Conservation (phyloP, 805 yeast species). For the Candida insectalens region DNA sequence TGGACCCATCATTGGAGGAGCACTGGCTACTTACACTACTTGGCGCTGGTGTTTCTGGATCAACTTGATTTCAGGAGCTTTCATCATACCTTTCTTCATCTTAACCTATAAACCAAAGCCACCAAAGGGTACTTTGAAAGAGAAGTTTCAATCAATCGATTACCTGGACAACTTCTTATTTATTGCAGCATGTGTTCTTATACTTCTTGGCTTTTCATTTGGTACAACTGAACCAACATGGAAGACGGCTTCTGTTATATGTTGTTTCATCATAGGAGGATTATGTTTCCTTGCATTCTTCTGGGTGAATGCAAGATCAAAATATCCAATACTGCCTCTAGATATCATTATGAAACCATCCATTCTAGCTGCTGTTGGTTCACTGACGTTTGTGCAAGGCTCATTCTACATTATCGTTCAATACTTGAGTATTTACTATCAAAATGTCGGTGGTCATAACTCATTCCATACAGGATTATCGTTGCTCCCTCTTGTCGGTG, state of each 20-base stretch:
- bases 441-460: conserved; percentile 31
- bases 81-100: conserved; percentile 12
- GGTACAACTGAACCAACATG: conserved; percentile 49
- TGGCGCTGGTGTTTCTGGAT: conserved; percentile 78
- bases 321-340: conserved; percentile 10
- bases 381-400: background rate
- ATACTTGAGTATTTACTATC: conserved; percentile 39
- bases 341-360: conserved; percentile 21
- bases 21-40: conserved; percentile 35
- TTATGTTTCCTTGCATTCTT: conserved; percentile 24
- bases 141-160: conserved; percentile 34
- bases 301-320: conserved; percentile 4
- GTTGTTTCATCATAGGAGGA: conserved; percentile 38
- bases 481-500: conserved; percentile 31
- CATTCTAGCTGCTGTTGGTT: conserved; percentile 18
- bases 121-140: conserved; percentile 8
- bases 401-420: conserved; percentile 25
- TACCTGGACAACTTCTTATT: conserved; percentile 36
- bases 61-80: conserved; percentile 60
- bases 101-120: conserved; percentile 4
- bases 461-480: conserved; percentile 38
- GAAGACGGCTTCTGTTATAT: conserved; percentile 44
- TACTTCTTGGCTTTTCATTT: conserved; percentile 43
- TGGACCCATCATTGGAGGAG: conserved; percentile 65
- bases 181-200: conserved; percentile 33